Evolutionary conservation across 805 yeast genomes (phyloP).

Genomic region (Komagataella ulmi): DNA sequence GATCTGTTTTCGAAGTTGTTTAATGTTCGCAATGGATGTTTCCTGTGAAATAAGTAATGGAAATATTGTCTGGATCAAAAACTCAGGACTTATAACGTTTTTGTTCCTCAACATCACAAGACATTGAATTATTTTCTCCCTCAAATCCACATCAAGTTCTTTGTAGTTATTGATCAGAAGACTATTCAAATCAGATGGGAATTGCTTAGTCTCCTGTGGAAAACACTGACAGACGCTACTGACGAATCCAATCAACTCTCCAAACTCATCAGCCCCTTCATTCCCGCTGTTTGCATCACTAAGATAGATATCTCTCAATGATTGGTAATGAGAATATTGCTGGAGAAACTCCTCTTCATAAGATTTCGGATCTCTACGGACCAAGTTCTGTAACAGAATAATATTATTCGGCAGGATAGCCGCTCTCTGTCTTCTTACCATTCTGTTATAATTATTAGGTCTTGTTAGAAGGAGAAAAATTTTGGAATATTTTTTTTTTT

Average conservation of each 20-base stretch:
- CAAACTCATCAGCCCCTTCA: conserved; percentile 53
- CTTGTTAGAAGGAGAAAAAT: neutral
- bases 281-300: conserved; percentile 41
- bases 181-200: conserved; percentile 68
- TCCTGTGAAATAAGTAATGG: conserved; percentile 52
- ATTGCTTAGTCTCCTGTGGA: conserved; percentile 75
- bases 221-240: conserved; percentile 86
- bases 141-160: conserved; percentile 67
- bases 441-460: neutral
- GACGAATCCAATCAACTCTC: conserved; percentile 79
- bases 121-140: conserved; percentile 86
- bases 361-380: conserved; percentile 87
- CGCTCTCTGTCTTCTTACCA: conserved; percentile 53
- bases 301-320: conserved; percentile 77
- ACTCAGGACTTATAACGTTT: conserved; percentile 65
- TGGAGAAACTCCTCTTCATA: conserved; percentile 89
- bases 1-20: conserved; percentile 69
- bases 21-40: conserved; percentile 51
- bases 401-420: conserved; percentile 89
- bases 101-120: conserved; percentile 85
- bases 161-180: conserved; percentile 66
- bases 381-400: conserved; percentile 81
- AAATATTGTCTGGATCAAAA: conserved; percentile 73
- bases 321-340: conserved; percentile 86
- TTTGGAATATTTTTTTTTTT: neutral